Conservation (phyloP, 2,329 filamentous ascomycete species). For the Bertia moriformis region DNA sequence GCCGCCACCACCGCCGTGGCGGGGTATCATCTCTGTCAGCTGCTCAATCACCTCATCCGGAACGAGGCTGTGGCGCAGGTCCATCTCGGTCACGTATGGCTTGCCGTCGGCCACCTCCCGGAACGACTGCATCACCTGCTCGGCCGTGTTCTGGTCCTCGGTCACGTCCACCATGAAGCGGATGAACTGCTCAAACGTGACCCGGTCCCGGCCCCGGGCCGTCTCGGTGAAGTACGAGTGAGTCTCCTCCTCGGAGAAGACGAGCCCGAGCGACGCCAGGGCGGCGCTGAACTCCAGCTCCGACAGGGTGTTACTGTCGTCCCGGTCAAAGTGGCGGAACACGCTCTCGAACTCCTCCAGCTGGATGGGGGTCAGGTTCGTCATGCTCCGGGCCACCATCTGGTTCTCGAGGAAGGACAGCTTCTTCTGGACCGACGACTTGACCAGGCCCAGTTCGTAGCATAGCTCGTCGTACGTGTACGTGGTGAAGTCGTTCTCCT, state of each 20-base stretch:
- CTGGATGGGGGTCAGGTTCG: conserved; percentile 93
- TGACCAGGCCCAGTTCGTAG: conserved; percentile 85
- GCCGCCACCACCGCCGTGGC: conserved; percentile 71
- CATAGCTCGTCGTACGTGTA: conserved; percentile 94
- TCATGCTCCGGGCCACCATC: conserved; percentile 96
- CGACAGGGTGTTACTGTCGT: conserved; percentile 74
- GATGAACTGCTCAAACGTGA: conserved; percentile 97
- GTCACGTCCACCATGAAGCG: conserved; percentile 99
- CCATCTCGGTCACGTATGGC: conserved; percentile 95
- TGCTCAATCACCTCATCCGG: conserved; percentile 95
- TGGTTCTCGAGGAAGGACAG: conserved; percentile 94
- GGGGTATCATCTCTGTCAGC: conserved; percentile 72
- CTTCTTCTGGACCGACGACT: conserved; percentile 87
- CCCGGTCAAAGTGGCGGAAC: conserved; percentile 93
- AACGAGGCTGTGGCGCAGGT: conserved; percentile 84
- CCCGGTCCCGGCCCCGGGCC: conserved; percentile 60
- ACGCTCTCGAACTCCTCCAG: conserved; percentile 97
- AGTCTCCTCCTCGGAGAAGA: conserved; percentile 97
- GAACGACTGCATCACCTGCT: conserved; percentile 97
- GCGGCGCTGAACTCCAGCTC: conserved; percentile 95
- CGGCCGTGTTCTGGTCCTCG: conserved; percentile 95
- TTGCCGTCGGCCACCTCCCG: conserved; percentile 95
- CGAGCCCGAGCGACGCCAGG: conserved; percentile 81
- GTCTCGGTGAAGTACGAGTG: conserved; percentile 84
- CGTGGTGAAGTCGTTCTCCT: conserved; percentile 99